A percentile compares a stretch with the other conserved stretches of the same genome.
These are phyloP conservation scores for Tetrahymena elliotti DNA, from an alignment of 73 alveolate species.

Conservation along the genomic window DNA sequence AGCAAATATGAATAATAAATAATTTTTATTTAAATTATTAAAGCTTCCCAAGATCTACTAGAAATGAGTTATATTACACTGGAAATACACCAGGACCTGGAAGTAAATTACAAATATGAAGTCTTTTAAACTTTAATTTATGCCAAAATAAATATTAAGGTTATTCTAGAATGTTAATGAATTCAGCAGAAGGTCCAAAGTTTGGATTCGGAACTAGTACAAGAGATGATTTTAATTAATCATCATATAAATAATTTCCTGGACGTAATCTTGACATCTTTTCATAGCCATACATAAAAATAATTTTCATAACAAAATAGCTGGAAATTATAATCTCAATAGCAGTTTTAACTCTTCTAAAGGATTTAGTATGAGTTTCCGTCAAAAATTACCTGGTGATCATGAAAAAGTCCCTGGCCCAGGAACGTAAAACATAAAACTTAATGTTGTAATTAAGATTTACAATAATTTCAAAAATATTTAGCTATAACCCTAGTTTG, in stretches of 20 bases:
- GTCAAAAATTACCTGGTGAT: neutral
- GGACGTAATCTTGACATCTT: neutral
- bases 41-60: slow-evolving; percentile 27
- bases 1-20: neutral
- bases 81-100: slow-evolving; percentile 38
- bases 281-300: neutral
- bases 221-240: slow-evolving; percentile 13
- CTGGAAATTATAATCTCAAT: neutral
- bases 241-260: neutral
- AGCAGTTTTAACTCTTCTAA: neutral
- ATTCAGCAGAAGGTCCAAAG: slow-evolving; percentile 22
- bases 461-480: neutral
- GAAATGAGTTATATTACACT: slow-evolving; percentile 11
- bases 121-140: no score
- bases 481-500: neutral
- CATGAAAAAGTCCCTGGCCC: neutral
- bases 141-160: neutral
- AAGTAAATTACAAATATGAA: slow-evolving; percentile 5
- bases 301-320: neutral
- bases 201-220: slow-evolving; percentile 27
- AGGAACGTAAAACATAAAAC: neutral
- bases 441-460: neutral
- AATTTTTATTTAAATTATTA: neutral
- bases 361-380: neutral
- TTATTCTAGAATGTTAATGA: neutral